A percentile compares a stretch with the other conserved stretches of the same genome.
Conservation (phyloP, 352 stramenopile species). For the Pythium dissimile region DNA sequence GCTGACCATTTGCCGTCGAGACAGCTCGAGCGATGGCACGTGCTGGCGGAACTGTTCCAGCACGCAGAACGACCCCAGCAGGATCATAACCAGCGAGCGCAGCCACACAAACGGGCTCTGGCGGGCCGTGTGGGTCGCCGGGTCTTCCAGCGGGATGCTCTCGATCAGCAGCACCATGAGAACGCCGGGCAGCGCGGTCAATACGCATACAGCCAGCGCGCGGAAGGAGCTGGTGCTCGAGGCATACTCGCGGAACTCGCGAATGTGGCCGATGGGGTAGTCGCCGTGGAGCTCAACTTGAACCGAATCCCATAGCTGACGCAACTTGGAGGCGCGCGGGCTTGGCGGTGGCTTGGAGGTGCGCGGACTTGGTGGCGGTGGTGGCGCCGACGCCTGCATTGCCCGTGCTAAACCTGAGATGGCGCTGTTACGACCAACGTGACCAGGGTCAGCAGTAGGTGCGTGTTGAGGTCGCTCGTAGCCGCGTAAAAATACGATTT, state of each 20-base stretch:
- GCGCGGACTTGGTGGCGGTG: no score
- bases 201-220: not conserved
- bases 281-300: conserved; percentile 30
- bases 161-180: conserved; percentile 7
- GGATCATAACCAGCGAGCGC: not conserved
- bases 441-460: no score
- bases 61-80: not conserved
- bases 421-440: no score
- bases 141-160: not conserved
- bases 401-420: no score
- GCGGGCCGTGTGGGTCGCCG: not conserved
- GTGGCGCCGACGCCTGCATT: no score
- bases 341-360: no score
- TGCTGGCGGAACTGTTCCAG: conserved; percentile 19
- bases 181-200: conserved; percentile 21
- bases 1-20: not conserved
- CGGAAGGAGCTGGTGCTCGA: not conserved
- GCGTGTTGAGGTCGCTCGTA: no score
- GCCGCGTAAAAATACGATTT: no score
- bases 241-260: conserved; percentile 12
- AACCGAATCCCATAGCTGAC: conserved; percentile 16
- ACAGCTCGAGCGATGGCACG: not conserved
- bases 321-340: no score
- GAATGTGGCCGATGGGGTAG: conserved; percentile 24
- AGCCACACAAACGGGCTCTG: conserved; percentile 1